Evolutionary conservation across 2,329 filamentous ascomycete species (phyloP).

Genomic region (Trichoderma semiorbis): DNA sequence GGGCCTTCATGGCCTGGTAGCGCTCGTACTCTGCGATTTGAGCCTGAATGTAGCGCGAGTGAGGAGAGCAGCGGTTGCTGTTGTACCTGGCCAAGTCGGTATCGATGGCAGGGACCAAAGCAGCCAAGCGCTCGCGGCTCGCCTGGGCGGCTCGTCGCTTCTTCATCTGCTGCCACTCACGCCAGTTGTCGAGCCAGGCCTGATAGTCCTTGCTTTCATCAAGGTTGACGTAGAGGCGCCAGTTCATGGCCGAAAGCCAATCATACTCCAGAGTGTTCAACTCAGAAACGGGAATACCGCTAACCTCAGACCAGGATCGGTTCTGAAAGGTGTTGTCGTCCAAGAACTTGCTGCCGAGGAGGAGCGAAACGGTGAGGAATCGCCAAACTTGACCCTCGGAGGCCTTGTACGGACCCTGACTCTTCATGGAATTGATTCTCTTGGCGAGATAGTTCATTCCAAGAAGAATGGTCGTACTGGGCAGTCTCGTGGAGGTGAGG

Average conservation of each 20-base stretch:
- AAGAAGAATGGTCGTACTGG: constrained; percentile 85
- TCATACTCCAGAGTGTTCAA: constrained; percentile 83
- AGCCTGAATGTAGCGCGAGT: constrained; percentile 50
- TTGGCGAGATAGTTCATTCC: constrained; percentile 87
- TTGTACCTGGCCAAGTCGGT: constrained; percentile 40
- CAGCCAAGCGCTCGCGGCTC: constrained; percentile 48
- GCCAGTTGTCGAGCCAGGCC: constrained; percentile 60
- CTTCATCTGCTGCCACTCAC: constrained; percentile 54
- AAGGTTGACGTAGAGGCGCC: constrained; percentile 83
- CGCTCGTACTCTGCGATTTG: constrained; percentile 54
- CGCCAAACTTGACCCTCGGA: constrained; percentile 76
- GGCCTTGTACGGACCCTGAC: constrained; percentile 50
- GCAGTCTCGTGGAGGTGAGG: constrained; percentile 82
- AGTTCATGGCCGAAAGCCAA: constrained; percentile 80
- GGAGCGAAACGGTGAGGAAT: constrained; percentile 77
- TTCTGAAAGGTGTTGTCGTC: constrained; percentile 99
- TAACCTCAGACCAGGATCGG: constrained; percentile 93
- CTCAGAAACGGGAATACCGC: constrained; percentile 78
- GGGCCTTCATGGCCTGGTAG: constrained; percentile 44
- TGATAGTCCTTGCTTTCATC: constrained; percentile 69
- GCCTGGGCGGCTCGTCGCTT: constrained; percentile 49
- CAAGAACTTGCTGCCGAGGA: constrained; percentile 91
- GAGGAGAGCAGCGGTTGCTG: constrained; percentile 37
- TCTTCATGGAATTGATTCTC: constrained; percentile 71
- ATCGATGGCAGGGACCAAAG: constrained; percentile 48